Evolutionary conservation across 2,329 filamentous ascomycete species (phyloP).

Genomic region (Fusarium sp.): DNA sequence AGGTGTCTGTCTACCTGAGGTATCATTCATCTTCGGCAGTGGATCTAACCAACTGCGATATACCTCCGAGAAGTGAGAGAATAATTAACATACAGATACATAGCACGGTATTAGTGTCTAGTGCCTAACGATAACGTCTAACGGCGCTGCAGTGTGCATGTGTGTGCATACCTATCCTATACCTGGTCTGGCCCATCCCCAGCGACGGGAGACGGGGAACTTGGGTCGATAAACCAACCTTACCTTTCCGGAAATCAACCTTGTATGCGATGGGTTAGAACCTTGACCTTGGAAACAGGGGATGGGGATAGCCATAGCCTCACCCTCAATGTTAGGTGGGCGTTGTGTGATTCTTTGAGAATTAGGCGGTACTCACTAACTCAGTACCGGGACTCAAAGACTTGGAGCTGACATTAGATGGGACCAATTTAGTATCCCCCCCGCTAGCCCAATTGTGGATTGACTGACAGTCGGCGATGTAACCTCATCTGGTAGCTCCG

Average conservation of each 20-base stretch:
- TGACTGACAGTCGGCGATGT: constrained; percentile 17
- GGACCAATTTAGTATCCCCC: neutral
- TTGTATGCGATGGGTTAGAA: neutral
- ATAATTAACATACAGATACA: neutral
- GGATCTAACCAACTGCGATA: neutral
- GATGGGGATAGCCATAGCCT: neutral
- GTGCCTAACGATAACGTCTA: neutral
- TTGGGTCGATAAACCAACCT: neutral
- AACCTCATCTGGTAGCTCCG: constrained; percentile 20
- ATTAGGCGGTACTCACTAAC: neutral
- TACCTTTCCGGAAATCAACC: neutral
- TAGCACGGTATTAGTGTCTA: neutral
- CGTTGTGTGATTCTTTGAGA: neutral
- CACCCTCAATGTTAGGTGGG: neutral
- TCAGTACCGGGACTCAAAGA: neutral
- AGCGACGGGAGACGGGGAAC: neutral
- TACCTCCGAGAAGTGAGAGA: neutral
- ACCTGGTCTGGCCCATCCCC: neutral
- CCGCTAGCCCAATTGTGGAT: neutral
- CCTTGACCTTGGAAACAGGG: neutral
- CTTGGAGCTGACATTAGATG: neutral
- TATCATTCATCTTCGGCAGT: neutral
- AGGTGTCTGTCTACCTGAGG: no score
- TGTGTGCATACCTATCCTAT: neutral
- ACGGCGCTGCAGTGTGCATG: neutral